Evolutionary conservation across 192 early-diverging fungal species (phyloP).

Genomic region (Backusella sp.): DNA sequence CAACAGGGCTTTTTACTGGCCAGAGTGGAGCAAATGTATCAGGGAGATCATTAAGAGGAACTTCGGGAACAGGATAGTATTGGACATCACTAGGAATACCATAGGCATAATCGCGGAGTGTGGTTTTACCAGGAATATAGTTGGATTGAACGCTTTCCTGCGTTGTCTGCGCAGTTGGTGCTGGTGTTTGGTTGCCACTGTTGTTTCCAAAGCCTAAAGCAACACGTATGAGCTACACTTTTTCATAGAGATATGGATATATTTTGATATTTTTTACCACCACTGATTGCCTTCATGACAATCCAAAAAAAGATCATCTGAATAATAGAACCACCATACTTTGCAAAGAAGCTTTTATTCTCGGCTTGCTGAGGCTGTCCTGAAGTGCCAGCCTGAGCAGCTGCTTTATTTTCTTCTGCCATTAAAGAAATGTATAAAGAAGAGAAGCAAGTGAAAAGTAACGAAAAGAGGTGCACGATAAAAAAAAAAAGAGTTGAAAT

Average conservation of each 20-base stretch:
- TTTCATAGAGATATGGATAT: not conserved
- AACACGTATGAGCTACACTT: not conserved
- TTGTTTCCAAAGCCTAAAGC: not conserved
- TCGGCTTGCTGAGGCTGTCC: not conserved
- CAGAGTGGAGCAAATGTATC: conserved; percentile 27
- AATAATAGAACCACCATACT: conserved; percentile 29
- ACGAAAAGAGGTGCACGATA: not conserved
- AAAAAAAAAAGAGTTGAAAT: not conserved
- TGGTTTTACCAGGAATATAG: not conserved
- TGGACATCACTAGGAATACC: conserved; percentile 19
- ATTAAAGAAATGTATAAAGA: not conserved
- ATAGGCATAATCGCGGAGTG: conserved; percentile 19
- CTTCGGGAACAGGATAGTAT: conserved; percentile 21
- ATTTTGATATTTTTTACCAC: conserved; percentile 2
- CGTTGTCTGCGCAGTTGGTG: not conserved
- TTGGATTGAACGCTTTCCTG: not conserved
- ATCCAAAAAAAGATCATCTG: conserved; percentile 36
- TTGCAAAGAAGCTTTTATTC: conserved; percentile 26
- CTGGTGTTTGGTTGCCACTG: not conserved
- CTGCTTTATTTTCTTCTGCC: conserved; percentile 11
- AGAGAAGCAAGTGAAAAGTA: not conserved
- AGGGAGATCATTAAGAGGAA: conserved; percentile 16
- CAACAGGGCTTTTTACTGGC: conserved; percentile 24
- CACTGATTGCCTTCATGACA: conserved; percentile 14
- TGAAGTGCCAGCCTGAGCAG: not conserved